A percentile compares a stretch with the other conserved stretches of the same genome.
Conservation (phyloP, 2,329 filamentous ascomycete species). For the Aaosphaeria pasadenensis region DNA sequence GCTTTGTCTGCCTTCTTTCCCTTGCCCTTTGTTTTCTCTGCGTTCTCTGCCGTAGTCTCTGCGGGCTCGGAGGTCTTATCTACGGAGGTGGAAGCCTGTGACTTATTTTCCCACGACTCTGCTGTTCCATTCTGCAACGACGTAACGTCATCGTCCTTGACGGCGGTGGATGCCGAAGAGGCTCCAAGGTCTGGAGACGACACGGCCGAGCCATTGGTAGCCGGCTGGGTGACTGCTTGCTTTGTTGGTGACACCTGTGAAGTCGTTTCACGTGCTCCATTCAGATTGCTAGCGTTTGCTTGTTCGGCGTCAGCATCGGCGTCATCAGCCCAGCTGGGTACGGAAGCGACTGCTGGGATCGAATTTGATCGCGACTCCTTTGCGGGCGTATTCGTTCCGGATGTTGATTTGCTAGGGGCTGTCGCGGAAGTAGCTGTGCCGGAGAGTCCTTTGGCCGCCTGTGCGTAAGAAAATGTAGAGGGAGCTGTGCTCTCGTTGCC, state of each 20-base stretch:
- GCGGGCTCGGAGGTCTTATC: constrained; percentile 59
- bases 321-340: constrained; percentile 46
- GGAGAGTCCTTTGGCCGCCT: constrained; percentile 82
- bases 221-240: constrained; percentile 16
- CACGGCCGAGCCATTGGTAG: constrained; percentile 22
- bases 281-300: constrained; percentile 28
- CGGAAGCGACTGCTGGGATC: constrained; percentile 27
- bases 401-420: constrained; percentile 44
- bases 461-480: constrained; percentile 84
- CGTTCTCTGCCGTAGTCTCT: constrained; percentile 54
- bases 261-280: constrained; percentile 17
- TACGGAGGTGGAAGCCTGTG: constrained; percentile 59
- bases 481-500: constrained; percentile 30
- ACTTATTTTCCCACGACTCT: constrained; percentile 66
- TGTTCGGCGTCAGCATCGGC: constrained; percentile 49
- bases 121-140: constrained; percentile 62
- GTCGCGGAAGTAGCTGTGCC: constrained; percentile 43
- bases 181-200: constrained; percentile 56
- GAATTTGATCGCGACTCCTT: constrained; percentile 33
- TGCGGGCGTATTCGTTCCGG: constrained; percentile 41
- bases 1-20: constrained; percentile 77
- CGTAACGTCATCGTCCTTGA: constrained; percentile 60
- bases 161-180: constrained; percentile 51
- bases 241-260: constrained; percentile 11
- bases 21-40: constrained; percentile 50